Evolutionary conservation across 2,329 filamentous ascomycete genomes (phyloP), one percentile per base, ranked within the genome.

Genomic region (Neonectria ditissima): DNA sequence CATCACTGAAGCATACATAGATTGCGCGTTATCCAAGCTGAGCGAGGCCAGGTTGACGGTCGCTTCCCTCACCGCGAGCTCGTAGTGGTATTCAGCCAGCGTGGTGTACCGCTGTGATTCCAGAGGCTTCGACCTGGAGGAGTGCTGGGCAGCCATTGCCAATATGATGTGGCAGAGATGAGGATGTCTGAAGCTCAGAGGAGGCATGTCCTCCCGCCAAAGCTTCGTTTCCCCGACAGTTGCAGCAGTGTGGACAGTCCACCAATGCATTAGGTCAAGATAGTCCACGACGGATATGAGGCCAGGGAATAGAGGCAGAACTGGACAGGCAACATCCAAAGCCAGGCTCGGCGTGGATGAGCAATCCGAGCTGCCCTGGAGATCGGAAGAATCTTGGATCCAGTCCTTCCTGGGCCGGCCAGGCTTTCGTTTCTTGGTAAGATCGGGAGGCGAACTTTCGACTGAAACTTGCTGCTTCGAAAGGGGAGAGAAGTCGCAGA

Each of bases 1-100:
- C 14, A 59, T 32, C 39, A 50, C 47, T 37, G 56, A 24, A 2
- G 28, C 39, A 7, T 59, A 59, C 48, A 59, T 59, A 37, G 50
- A 18, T 6, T 52, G 48, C 13, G 56, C 56, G 13, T 47, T 47
- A 7, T 53, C 48, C n/a, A 4, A 18, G 20, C 7, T 59, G 28
- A 59, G 39, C 2, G 26, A 14, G 4, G 28, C 24, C 6, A 59
- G 41, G 6, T 45, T 20, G 7, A 11, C 24, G 7, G 56, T 59
- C 26, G 56, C 48, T 34, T 53, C 39, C 5, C 47, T 52, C 2
- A 59, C 39, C 4, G 39, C 56, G 13, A 53, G 24, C 9, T 50
- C 50, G 22, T 59, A 45, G 16, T 59, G 56, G 4, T 53, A 37
- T 28, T 59, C 48, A 11, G 56, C 56, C 0, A 59, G 32, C 1